Percentiles rank a stretch among this genome's conserved stretches.
Evolutionary conservation across 2,329 filamentous ascomycete species (phyloP).

Genomic region (Colletotrichum sp.): DNA sequence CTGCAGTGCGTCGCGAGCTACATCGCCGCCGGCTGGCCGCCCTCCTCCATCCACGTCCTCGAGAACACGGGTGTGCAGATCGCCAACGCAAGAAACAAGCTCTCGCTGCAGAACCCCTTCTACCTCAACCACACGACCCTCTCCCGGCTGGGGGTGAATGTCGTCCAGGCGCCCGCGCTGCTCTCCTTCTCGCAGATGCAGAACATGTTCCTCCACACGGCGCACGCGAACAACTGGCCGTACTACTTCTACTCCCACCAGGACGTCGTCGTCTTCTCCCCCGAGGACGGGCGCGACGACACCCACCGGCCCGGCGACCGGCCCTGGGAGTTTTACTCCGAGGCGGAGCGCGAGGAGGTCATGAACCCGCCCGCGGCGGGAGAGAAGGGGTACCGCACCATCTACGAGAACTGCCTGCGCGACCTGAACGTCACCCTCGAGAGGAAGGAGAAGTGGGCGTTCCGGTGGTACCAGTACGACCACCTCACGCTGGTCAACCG

Average conservation of each 20-base stretch:
- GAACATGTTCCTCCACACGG: slow-evolving; percentile 55
- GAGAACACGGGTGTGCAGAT: slow-evolving; percentile 65
- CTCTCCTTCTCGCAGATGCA: slow-evolving; percentile 61
- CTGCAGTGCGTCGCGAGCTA: slow-evolving; percentile 62
- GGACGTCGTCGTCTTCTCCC: slow-evolving; percentile 52
- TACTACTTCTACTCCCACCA: slow-evolving; percentile 65
- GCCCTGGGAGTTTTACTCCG: slow-evolving; percentile 22
- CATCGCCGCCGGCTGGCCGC: slow-evolving; percentile 64
- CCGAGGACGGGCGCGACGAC: slow-evolving; percentile 34
- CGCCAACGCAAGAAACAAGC: slow-evolving; percentile 45
- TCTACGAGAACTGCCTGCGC: slow-evolving; percentile 44
- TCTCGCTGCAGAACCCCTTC: slow-evolving; percentile 61
- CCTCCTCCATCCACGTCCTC: slow-evolving; percentile 60
- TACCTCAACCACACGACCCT: slow-evolving; percentile 59
- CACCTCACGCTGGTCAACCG: slow-evolving; percentile 62
- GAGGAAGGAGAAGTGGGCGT: slow-evolving; percentile 46
- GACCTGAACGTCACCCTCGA: slow-evolving; percentile 22
- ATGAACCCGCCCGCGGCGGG: slow-evolving; percentile 29
- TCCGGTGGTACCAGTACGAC: slow-evolving; percentile 64
- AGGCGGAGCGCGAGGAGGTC: slow-evolving; percentile 8
- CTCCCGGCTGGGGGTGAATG: slow-evolving; percentile 54
- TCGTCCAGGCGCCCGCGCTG: slow-evolving; percentile 56
- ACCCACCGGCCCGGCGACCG: slow-evolving; percentile 19
- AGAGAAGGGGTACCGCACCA: slow-evolving; percentile 41
- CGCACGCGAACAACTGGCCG: slow-evolving; percentile 47